These are phyloP conservation scores for Heimioporus punctisporus DNA, from an alignment of 1,284 basidiomycete genomes.

Conservation along the genomic window DNA sequence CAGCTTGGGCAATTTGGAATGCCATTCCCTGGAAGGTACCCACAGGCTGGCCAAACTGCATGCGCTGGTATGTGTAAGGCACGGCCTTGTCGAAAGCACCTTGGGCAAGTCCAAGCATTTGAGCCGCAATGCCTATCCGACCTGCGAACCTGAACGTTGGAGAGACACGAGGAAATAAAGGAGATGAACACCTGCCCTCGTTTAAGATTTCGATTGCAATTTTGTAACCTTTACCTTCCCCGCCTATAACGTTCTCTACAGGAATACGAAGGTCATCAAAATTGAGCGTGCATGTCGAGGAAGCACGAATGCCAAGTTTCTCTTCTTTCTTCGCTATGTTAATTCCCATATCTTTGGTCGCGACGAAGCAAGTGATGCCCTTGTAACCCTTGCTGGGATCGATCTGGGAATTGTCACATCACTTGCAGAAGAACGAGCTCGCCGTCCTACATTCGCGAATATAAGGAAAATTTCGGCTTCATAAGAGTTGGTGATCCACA, in stretches of 20 bases:
- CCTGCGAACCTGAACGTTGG: constrained; percentile 38
- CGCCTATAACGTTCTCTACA: constrained; percentile 92
- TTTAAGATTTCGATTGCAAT: constrained; percentile 98
- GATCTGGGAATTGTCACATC: constrained; percentile 42
- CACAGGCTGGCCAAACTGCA: constrained; percentile 93
- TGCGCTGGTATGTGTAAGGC: constrained; percentile 92
- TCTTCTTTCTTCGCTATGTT: constrained; percentile 99
- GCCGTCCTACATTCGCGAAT: constrained; percentile 81
- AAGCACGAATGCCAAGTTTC: constrained; percentile 97
- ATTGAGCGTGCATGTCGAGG: constrained; percentile 96
- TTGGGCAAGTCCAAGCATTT: constrained; percentile 97
- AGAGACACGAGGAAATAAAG: not conserved
- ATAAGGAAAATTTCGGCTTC: constrained; percentile 96
- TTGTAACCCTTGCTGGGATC: constrained; percentile 98
- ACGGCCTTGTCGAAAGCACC: constrained; percentile 96
- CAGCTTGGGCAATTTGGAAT: constrained; percentile 92
- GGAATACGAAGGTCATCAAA: constrained; percentile 97
- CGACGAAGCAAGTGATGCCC: constrained; percentile 98
- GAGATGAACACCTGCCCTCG: constrained; percentile 57
- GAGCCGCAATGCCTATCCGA: constrained; percentile 96
- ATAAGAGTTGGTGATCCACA: constrained; percentile 99
- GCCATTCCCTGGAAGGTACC: constrained; percentile 96
- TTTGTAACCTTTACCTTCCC: constrained; percentile 96
- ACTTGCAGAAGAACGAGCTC: not conserved
- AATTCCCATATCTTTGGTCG: constrained; percentile 97